A percentile compares a stretch with the other conserved stretches of the same genome.
Conservation (phyloP, 2,329 filamentous ascomycete species). For the Biscogniauxia mediterranea region DNA sequence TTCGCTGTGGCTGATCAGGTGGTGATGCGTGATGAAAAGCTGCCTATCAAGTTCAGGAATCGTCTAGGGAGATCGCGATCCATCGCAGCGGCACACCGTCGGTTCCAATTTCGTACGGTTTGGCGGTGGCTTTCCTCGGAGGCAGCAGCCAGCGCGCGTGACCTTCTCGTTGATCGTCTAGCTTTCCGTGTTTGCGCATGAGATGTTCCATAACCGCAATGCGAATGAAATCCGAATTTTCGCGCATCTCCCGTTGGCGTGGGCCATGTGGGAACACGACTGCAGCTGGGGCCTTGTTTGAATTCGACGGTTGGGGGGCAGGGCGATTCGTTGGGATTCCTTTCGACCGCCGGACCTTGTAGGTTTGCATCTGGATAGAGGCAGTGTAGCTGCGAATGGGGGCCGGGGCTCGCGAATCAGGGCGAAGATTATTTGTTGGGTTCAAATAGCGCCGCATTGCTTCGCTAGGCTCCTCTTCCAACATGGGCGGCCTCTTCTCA, state of each 20-base stretch:
- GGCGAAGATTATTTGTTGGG: conserved; percentile 52
- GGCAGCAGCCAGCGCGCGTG: conserved; percentile 68
- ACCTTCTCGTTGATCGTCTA: conserved; percentile 64
- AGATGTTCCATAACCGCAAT: conserved; percentile 72
- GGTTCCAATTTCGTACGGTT: conserved; percentile 54
- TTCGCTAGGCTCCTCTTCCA: conserved; percentile 64
- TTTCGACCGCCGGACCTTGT: conserved; percentile 56
- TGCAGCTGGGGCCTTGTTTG: conserved; percentile 32
- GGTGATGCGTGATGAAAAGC: background rate
- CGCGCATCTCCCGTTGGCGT: conserved; percentile 65
- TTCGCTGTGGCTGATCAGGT: background rate
- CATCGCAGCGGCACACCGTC: conserved; percentile 61
- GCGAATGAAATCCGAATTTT: conserved; percentile 69
- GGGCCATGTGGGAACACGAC: conserved; percentile 43
- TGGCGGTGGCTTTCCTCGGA: conserved; percentile 54
- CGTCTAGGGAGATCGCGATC: conserved; percentile 40
- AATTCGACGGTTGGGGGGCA: conserved; percentile 23
- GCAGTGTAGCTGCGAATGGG: conserved; percentile 53
- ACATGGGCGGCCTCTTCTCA: conserved; percentile 61
- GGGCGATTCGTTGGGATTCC: conserved; percentile 31
- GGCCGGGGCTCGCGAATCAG: conserved; percentile 38
- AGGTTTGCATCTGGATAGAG: conserved; percentile 71
- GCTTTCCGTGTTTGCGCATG: conserved; percentile 65
- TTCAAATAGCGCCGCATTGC: conserved; percentile 67
- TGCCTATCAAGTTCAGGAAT: conserved; percentile 5